Conservation (phyloP, 352 stramenopile species). For the Phytophthora multivora region DNA sequence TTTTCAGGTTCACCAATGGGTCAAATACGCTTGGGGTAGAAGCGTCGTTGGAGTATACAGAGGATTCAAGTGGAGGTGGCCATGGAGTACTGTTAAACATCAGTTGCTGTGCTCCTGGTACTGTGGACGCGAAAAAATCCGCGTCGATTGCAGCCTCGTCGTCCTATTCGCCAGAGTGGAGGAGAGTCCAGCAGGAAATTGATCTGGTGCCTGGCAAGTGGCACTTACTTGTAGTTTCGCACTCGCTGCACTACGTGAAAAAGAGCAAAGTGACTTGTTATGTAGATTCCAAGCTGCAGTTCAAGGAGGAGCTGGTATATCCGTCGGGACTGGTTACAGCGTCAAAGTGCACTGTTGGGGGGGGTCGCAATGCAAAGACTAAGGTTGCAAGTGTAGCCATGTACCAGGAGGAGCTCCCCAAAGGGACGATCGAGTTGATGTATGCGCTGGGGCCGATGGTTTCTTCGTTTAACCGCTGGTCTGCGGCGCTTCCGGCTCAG, state of each 20-base stretch:
- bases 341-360: conserved; percentile 76
- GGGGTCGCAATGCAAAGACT: conserved; percentile 37
- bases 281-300: conserved; percentile 65
- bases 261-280: conserved; percentile 85
- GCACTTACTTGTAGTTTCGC: conserved; percentile 77
- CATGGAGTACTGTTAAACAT: conserved; percentile 52
- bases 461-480: conserved; percentile 64
- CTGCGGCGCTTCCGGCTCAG: conserved; percentile 27
- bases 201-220: conserved; percentile 45
- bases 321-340: conserved; percentile 73
- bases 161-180: conserved; percentile 51
- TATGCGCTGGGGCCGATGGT: conserved; percentile 63
- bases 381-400: conserved; percentile 77
- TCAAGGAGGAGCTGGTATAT: conserved; percentile 79
- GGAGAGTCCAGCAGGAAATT: conserved; percentile 56
- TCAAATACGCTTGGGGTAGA: conserved; percentile 76
- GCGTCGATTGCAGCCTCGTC: conserved; percentile 44
- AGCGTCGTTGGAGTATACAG: conserved; percentile 58
- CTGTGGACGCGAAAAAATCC: conserved; percentile 27
- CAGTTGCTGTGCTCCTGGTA: conserved; percentile 52
- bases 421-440: conserved; percentile 58
- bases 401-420: conserved; percentile 79
- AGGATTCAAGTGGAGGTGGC: conserved; percentile 26
- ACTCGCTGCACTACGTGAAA: conserved; percentile 86
- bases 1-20: conserved; percentile 78